Evolutionary conservation across 2,329 filamentous ascomycete species (phyloP), one percentile per base, ranked within the genome.

Genomic region (Claviceps africana): DNA sequence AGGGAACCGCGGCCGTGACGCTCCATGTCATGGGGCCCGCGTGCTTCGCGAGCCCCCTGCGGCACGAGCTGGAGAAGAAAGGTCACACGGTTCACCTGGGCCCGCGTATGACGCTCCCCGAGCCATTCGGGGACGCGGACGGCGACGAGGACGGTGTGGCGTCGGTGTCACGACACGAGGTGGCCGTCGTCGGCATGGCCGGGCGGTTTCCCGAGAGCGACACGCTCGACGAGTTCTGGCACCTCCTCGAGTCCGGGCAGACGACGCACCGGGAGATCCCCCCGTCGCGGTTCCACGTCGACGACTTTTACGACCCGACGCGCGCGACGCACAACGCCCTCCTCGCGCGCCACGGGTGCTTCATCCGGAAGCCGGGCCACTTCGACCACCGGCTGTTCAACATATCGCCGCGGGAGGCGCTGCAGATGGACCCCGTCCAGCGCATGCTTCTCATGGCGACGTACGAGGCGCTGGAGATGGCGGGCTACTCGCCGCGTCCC

Each of bases 321-420:
- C 25, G 43, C 22, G 25, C 22, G 19, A 45, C 43, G 22, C 43
- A 45, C 8, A 25, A 43, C 8, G 40, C 40, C 25, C 40, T 43
- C 11, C 13, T 45, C 15, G 22, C 25, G 3, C 43, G 25, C 4
- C 43, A 79, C 56, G 85, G 85, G 8, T 86, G 83, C 67, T 89
- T 69, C 57, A 67, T 88, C 51, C 77, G 87, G 37, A 74, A 86
- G 50, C 84, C 85, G 0, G 84, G 83, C 46, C 70, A 83, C 11
- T 90, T 91, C 58, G 86, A 91, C 60, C 78, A 84, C 1, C 73
- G 78, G 0, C 89, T 91, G 71, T 91, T 91, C 75, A 87, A 87
- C 65, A 89, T 91, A 75, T 89, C 85, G 37, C 85, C 86, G 1
- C 77, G 83, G 55, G 86, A 91, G 66, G 86, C 86, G 11, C 76